A percentile compares a stretch with the other conserved stretches of the same genome.
Conservation (phyloP, 768 basidiomycete species). For the Trichaptum fuscoviolaceum region DNA sequence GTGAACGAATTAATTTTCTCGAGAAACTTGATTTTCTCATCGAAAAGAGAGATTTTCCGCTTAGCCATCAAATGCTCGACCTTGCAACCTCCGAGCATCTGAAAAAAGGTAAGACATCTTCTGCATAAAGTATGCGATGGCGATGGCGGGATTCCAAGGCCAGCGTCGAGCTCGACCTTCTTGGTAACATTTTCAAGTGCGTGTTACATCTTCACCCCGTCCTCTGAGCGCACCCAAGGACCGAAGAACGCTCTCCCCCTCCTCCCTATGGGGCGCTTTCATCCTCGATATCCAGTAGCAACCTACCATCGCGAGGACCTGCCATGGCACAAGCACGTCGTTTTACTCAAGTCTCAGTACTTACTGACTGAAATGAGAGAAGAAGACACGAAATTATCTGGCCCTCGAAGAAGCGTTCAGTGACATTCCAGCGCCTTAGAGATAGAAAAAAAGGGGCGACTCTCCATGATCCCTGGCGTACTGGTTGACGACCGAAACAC, state of each 20-base stretch:
- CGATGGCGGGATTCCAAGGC: slow-evolving; percentile 26
- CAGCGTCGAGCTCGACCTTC: slow-evolving; percentile 35
- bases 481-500: slow-evolving; percentile 25
- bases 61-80: slow-evolving; percentile 47
- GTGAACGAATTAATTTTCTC: slow-evolving; percentile 41
- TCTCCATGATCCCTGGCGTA: slow-evolving; percentile 30
- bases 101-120: slow-evolving; percentile 51
- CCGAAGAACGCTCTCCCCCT: slow-evolving; percentile 7
- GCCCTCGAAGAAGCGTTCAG: slow-evolving; percentile 29
- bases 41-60: slow-evolving; percentile 39
- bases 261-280: slow-evolving; percentile 13
- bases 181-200: slow-evolving; percentile 34
- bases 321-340: slow-evolving; percentile 25
- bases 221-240: slow-evolving; percentile 9
- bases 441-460: slow-evolving; percentile 33
- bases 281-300: slow-evolving; percentile 21
- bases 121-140: slow-evolving; percentile 50
- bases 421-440: slow-evolving; percentile 22
- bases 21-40: slow-evolving; percentile 40
- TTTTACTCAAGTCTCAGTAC: slow-evolving; percentile 17
- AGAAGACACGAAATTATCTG: slow-evolving; percentile 22
- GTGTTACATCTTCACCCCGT: slow-evolving; percentile 10
- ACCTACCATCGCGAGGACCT: slow-evolving; percentile 24
- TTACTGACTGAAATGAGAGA: neutral
- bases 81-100: slow-evolving; percentile 46